phyloP scores from a whole-genome alignment of 1,284 basidiomycete species.

The Thelephora terrestris region DNA sequence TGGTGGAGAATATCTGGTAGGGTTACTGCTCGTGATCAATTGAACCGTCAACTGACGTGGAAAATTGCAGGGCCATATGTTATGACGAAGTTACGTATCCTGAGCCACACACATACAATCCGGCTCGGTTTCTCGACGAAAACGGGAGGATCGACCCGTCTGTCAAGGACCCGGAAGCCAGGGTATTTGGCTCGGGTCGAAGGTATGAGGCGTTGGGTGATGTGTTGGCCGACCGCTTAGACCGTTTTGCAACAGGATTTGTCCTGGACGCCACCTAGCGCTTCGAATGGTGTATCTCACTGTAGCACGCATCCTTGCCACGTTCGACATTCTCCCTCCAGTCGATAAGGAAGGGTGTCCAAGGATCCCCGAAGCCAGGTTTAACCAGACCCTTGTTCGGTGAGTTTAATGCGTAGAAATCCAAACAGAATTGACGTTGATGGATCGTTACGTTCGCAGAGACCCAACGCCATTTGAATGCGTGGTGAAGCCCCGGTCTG shows the following conservation, averaged over 20 bases:
- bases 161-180: constrained; percentile 5
- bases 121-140: constrained; percentile 5
- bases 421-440: background rate
- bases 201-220: constrained; percentile 18
- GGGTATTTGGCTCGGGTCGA: constrained; percentile 10
- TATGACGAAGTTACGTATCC: constrained; percentile 9
- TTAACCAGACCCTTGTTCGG: constrained; percentile 24
- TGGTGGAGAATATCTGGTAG: constrained; percentile 24
- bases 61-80: constrained; percentile 7
- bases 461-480: constrained; percentile 20
- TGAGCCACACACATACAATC: constrained; percentile 5
- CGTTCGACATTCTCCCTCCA: constrained; percentile 27
- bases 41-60: background rate
- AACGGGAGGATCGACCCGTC: background rate
- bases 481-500: constrained; percentile 17
- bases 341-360: constrained; percentile 24
- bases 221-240: constrained; percentile 13
- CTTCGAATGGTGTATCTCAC: constrained; percentile 28
- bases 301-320: constrained; percentile 26
- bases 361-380: constrained; percentile 27
- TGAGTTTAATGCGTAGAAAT: constrained; percentile 21
- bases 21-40: no score
- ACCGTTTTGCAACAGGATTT: constrained; percentile 29
- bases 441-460: constrained; percentile 8
- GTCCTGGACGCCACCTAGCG: constrained; percentile 30